phyloP scores from a whole-genome alignment of 202 grass and related monocot genomes.

The Setaria italica region DNA sequence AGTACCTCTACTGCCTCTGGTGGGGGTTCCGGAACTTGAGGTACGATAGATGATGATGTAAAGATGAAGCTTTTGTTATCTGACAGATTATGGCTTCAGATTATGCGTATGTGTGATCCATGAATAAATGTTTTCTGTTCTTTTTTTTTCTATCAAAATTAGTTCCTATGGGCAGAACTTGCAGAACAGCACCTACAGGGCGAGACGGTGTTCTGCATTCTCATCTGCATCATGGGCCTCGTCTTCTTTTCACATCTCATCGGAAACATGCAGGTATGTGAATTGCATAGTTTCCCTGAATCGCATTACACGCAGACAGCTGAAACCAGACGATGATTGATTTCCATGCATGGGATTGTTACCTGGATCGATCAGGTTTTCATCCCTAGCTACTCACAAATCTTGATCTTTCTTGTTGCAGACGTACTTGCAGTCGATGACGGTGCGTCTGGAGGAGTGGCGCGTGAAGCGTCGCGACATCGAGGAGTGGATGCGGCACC shows the following conservation, averaged over 20 bases:
- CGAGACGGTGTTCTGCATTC: conserved; percentile 84
- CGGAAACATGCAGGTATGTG: conserved; percentile 91
- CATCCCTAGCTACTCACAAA: background rate
- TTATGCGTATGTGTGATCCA: background rate
- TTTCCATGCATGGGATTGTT: no score
- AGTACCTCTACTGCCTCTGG: conserved; percentile 97
- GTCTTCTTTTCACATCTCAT: conserved; percentile 96
- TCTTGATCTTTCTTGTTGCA: background rate
- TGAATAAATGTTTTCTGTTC: conserved; percentile 1
- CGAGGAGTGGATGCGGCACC: conserved; percentile 98
- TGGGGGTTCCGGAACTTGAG: conserved; percentile 92
- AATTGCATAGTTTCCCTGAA: background rate
- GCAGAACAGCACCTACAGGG: conserved; percentile 77
- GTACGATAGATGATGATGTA: conserved; percentile 2
- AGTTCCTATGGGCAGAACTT: conserved; percentile 94
- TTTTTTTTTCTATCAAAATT: conserved; percentile 13
- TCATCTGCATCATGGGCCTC: conserved; percentile 83
- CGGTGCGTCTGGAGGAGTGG: conserved; percentile 90
- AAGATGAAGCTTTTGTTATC: background rate
- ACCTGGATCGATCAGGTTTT: no score
- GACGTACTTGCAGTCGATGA: conserved; percentile 90
- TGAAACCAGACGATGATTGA: background rate
- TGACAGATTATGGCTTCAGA: background rate
- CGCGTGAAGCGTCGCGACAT: conserved; percentile 84
- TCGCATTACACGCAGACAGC: background rate